These are phyloP conservation scores for Ephemerocybe angulata DNA, from an alignment of 768 basidiomycete species.

Conservation along the genomic window DNA sequence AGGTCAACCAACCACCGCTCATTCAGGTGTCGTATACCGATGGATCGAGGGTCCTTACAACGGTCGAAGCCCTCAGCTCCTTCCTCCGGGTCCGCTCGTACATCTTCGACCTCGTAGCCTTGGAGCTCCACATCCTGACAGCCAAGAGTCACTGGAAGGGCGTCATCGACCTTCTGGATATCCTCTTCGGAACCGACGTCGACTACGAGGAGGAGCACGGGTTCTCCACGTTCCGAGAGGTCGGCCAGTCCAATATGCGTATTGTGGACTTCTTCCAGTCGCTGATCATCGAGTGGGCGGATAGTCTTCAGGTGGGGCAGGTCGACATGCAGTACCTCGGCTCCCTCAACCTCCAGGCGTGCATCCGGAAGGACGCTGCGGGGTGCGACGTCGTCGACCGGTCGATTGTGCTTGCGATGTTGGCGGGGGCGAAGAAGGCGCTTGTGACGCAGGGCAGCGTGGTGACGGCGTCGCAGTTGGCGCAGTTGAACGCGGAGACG, in stretches of 20 bases:
- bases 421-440: constrained; percentile 52
- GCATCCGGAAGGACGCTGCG: constrained; percentile 59
- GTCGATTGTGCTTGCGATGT: constrained; percentile 63
- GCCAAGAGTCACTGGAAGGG: constrained; percentile 72
- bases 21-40: constrained; percentile 69
- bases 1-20: constrained; percentile 42
- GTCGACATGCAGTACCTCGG: constrained; percentile 62
- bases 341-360: constrained; percentile 65
- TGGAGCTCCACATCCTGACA: constrained; percentile 85
- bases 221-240: constrained; percentile 60
- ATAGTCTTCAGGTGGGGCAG: constrained; percentile 58
- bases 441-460: constrained; percentile 67
- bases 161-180: constrained; percentile 70
- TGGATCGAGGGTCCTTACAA: constrained; percentile 64
- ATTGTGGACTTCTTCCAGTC: constrained; percentile 89
- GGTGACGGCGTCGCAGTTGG: constrained; percentile 56
- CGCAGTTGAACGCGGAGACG: constrained; percentile 66
- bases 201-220: constrained; percentile 48
- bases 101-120: constrained; percentile 79
- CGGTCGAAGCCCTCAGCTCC: constrained; percentile 62
- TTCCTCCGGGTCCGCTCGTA: constrained; percentile 82
- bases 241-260: constrained; percentile 78
- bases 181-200: constrained; percentile 70
- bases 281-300: constrained; percentile 85
- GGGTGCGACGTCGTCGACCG: constrained; percentile 86